These are phyloP conservation scores for Spizellomyces sp. DNA, from an alignment of 192 early-diverging fungal species.

Conservation along the genomic window DNA sequence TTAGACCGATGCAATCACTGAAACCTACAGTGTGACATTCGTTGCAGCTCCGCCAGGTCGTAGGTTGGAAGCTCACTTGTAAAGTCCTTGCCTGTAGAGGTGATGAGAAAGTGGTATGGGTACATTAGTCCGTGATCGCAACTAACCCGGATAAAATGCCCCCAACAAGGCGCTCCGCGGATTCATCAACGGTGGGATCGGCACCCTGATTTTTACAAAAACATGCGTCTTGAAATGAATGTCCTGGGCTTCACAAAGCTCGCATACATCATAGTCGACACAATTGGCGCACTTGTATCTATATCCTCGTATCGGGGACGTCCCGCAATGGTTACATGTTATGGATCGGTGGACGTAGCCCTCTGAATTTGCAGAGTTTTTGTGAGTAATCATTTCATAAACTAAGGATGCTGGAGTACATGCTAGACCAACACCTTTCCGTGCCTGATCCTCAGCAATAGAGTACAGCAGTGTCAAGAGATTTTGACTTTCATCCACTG, in stretches of 20 bases:
- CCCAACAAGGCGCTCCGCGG: conserved; percentile 70
- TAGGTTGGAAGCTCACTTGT: conserved; percentile 26
- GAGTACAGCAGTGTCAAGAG: conserved; percentile 77
- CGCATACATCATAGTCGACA: conserved; percentile 90
- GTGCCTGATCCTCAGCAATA: conserved; percentile 85
- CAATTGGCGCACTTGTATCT: conserved; percentile 96
- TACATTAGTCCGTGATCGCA: conserved; percentile 1
- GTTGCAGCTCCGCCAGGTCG: conserved; percentile 53
- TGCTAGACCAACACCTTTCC: conserved; percentile 61
- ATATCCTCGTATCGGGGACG: conserved; percentile 84
- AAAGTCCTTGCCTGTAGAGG: conserved; percentile 16
- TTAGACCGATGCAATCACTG: neutral
- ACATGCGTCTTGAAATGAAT: conserved; percentile 79
- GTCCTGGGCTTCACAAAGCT: conserved; percentile 82
- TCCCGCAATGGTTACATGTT: conserved; percentile 90
- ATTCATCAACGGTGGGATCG: conserved; percentile 88
- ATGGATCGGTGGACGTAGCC: conserved; percentile 75
- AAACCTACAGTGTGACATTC: conserved; percentile 72
- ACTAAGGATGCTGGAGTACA: neutral
- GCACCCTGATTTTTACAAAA: conserved; percentile 88
- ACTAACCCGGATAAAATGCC: conserved; percentile 76
- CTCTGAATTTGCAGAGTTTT: conserved; percentile 38
- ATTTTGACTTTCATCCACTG: conserved; percentile 61
- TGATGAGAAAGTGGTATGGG: neutral
- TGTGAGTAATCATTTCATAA: neutral